These are phyloP conservation scores for Trypanosoma theileri DNA, from an alignment of 208 protist genomes.

Conservation along the genomic window DNA sequence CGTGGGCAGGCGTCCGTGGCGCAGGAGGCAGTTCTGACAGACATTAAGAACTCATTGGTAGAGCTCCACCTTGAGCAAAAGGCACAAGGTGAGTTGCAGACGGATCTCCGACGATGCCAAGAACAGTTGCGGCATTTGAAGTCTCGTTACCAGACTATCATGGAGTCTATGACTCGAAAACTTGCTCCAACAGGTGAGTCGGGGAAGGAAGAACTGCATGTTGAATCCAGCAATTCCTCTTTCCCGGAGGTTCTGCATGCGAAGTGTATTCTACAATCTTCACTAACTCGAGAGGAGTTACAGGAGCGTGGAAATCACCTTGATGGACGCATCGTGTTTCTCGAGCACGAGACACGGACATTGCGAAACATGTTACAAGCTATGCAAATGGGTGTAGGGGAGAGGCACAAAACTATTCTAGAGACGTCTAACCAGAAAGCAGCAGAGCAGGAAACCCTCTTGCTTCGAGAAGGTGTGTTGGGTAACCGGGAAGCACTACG, in stretches of 20 bases:
- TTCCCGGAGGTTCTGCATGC: slow-evolving; percentile 67
- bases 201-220: neutral
- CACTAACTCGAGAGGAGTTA: slow-evolving; percentile 68
- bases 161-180: slow-evolving; percentile 16
- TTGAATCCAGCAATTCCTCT: slow-evolving; percentile 1
- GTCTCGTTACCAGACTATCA: slow-evolving; percentile 19
- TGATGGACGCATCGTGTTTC: slow-evolving; percentile 61
- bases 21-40: slow-evolving; percentile 45
- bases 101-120: slow-evolving; percentile 47
- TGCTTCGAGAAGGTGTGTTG: slow-evolving; percentile 6
- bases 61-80: slow-evolving; percentile 68
- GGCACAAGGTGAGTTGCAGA: slow-evolving; percentile 42
- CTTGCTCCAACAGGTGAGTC: slow-evolving; percentile 1
- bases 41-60: slow-evolving; percentile 43
- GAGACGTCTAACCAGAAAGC: neutral
- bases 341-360: slow-evolving; percentile 59
- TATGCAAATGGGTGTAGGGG: slow-evolving; percentile 19
- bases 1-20: slow-evolving; percentile 53
- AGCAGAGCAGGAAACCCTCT: neutral
- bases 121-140: slow-evolving; percentile 35
- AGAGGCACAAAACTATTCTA: neutral
- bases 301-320: slow-evolving; percentile 74
- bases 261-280: slow-evolving; percentile 59
- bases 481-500: slow-evolving; percentile 1
- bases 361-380: slow-evolving; percentile 57